These are phyloP conservation scores for Mycena haematopus DNA, from an alignment of 768 basidiomycete genomes.

Conservation along the genomic window DNA sequence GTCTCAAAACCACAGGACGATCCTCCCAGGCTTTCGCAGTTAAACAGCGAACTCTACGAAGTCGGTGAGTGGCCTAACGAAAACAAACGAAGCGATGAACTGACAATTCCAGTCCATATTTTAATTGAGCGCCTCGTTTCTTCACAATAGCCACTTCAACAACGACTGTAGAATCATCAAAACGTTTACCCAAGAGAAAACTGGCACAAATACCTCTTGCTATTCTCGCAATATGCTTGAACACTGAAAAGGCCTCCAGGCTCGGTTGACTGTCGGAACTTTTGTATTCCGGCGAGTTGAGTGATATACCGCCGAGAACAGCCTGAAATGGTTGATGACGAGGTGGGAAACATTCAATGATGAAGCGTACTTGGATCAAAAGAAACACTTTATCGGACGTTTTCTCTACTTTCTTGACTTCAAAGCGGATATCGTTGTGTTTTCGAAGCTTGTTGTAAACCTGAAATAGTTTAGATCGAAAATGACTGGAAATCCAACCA, in stretches of 20 bases:
- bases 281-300: slow-evolving; percentile 74
- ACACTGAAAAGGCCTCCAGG: slow-evolving; percentile 72
- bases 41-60: slow-evolving; percentile 70
- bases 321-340: slow-evolving; percentile 53
- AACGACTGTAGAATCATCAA: slow-evolving; percentile 55
- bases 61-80: slow-evolving; percentile 1
- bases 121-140: slow-evolving; percentile 68
- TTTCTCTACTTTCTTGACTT: slow-evolving; percentile 71
- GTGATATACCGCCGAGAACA: slow-evolving; percentile 71
- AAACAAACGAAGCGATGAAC: slow-evolving; percentile 32
- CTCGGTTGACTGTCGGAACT: slow-evolving; percentile 72
- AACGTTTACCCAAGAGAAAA: background rate
- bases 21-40: slow-evolving; percentile 93
- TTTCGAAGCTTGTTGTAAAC: slow-evolving; percentile 70
- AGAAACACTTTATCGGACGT: slow-evolving; percentile 81
- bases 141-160: slow-evolving; percentile 78
- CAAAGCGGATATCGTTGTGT: slow-evolving; percentile 82
- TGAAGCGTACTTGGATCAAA: slow-evolving; percentile 67
- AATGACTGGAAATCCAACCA: background rate
- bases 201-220: slow-evolving; percentile 60
- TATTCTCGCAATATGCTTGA: slow-evolving; percentile 79
- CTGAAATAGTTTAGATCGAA: slow-evolving; percentile 34
- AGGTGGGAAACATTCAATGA: background rate
- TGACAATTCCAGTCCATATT: slow-evolving; percentile 78
- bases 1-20: slow-evolving; percentile 80